Percentiles rank a stretch among this genome's conserved stretches.
phyloP scores from a whole-genome alignment of 129 eudicot genomes.

The sunflower (Helianthus annuus) region DNA sequence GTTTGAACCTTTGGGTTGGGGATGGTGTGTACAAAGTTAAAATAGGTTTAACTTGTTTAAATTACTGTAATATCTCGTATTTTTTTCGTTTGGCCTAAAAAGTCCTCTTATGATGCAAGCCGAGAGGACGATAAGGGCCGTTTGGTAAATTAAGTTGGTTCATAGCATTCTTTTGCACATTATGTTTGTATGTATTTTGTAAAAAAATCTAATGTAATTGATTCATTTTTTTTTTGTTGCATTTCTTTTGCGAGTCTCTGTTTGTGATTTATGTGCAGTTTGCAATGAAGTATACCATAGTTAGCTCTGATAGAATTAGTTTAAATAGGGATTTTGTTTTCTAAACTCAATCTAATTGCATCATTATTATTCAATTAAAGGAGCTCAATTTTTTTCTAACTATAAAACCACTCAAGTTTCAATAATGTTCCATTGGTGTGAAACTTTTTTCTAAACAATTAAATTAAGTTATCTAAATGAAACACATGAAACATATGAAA shows the following conservation, averaged over 20 bases:
- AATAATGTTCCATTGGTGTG: too few relatives aligned
- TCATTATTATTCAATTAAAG: too few relatives aligned
- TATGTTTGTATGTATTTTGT: constrained; percentile 29
- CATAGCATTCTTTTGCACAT: constrained; percentile 33
- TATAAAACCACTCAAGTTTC: too few relatives aligned
- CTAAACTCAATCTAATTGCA: too few relatives aligned
- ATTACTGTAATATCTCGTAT: constrained; percentile 30
- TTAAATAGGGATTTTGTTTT: too few relatives aligned
- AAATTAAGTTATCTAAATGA: too few relatives aligned
- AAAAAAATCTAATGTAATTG: constrained; percentile 16
- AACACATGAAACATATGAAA: too few relatives aligned
- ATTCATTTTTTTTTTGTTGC: constrained; percentile 8
- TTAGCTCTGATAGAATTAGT: too few relatives aligned
- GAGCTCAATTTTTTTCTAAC: too few relatives aligned
- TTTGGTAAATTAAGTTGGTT: constrained; percentile 13
- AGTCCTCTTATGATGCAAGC: constrained; percentile 7
- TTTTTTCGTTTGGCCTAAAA: constrained; percentile 36
- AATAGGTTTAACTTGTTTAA: constrained; percentile 34
- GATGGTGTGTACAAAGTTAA: constrained; percentile 42
- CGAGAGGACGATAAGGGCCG: neutral
- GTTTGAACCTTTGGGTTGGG: constrained; percentile 29
- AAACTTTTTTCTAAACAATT: too few relatives aligned
- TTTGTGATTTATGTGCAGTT: neutral
- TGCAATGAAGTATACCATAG: neutral
- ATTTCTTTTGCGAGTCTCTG: neutral